These are phyloP conservation scores for Candida tammaniensis DNA, from an alignment of 805 yeast species.

Conservation along the genomic window DNA sequence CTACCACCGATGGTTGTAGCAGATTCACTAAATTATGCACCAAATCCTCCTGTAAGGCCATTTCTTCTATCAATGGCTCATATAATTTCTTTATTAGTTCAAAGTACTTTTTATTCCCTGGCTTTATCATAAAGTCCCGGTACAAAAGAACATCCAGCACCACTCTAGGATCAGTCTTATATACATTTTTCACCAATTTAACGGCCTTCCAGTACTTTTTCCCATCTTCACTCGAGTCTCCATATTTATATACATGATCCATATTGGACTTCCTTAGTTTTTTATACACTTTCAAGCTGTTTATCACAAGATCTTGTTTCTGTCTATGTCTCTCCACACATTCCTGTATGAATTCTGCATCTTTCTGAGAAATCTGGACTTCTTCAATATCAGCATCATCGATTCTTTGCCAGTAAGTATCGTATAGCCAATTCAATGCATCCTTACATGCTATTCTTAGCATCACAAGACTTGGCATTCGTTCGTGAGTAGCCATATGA, in stretches of 20 bases:
- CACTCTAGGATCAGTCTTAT: neutral
- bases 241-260: slow-evolving; percentile 34
- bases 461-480: slow-evolving; percentile 66
- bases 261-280: slow-evolving; percentile 48
- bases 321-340: slow-evolving; percentile 6
- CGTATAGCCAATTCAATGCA: slow-evolving; percentile 75
- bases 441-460: slow-evolving; percentile 55
- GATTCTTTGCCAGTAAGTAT: slow-evolving; percentile 62
- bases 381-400: slow-evolving; percentile 24
- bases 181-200: slow-evolving; percentile 14
- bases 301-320: slow-evolving; percentile 19
- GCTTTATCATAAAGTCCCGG: slow-evolving; percentile 21
- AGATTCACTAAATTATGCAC: neutral
- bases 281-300: slow-evolving; percentile 45
- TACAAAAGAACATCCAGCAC: slow-evolving; percentile 15
- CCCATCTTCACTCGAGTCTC: slow-evolving; percentile 38
- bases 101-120: slow-evolving; percentile 15
- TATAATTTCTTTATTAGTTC: slow-evolving; percentile 24
- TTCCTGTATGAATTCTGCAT: slow-evolving; percentile 7
- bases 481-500: slow-evolving; percentile 89
- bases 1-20: slow-evolving; percentile 1
- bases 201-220: slow-evolving; percentile 42
- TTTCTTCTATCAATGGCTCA: slow-evolving; percentile 28
- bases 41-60: slow-evolving; percentile 14
- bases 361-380: slow-evolving; percentile 10